Evolutionary conservation across 257 asterid genomes (phyloP).

Genomic region (Solanum neorickii): DNA sequence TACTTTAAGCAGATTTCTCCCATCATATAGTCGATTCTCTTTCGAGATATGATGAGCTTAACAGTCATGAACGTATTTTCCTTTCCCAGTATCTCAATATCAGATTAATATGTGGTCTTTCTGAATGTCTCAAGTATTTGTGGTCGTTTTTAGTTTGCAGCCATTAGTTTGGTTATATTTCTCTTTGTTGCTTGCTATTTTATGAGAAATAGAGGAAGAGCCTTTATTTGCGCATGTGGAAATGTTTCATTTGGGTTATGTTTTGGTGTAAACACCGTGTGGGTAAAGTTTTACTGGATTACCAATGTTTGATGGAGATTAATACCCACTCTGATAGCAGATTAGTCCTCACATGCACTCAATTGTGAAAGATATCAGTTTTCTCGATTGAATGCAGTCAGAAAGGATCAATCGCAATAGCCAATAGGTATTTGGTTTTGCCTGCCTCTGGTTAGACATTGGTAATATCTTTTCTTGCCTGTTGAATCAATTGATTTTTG

Average conservation of each 20-base stretch:
- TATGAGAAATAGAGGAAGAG: neutral
- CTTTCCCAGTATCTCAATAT: neutral
- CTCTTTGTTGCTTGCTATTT: neutral
- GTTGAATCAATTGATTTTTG: neutral
- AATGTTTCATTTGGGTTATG: neutral
- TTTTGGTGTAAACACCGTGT: neutral
- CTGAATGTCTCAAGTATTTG: neutral
- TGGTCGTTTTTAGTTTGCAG: neutral
- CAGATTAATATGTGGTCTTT: neutral
- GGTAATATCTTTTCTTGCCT: neutral
- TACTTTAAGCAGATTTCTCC: neutral
- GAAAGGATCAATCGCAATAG: neutral
- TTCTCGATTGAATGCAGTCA: neutral
- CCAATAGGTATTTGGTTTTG: neutral
- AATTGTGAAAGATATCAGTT: neutral
- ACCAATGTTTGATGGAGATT: neutral
- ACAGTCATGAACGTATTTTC: neutral
- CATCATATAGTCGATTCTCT: neutral
- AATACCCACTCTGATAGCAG: neutral
- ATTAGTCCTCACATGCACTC: neutral
- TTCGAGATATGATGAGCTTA: neutral
- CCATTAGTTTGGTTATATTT: neutral
- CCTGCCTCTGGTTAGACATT: neutral
- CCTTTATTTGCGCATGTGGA: neutral
- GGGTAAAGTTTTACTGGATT: neutral